These are phyloP conservation scores for Quercus phellos DNA, from an alignment of 331 rosid genomes.

Conservation along the genomic window DNA sequence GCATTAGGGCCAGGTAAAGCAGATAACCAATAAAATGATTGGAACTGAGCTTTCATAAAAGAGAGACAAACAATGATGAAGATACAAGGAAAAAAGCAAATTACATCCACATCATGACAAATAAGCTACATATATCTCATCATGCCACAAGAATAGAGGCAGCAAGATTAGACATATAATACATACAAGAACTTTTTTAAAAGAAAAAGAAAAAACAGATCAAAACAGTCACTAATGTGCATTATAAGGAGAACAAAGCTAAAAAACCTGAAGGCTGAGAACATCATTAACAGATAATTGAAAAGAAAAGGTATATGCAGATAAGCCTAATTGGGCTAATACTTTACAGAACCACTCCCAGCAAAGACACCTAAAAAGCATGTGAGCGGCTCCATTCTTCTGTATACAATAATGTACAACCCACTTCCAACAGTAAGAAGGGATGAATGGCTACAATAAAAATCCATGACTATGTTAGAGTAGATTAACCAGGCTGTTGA, in stretches of 20 bases:
- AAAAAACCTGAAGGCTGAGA: slow-evolving; percentile 33
- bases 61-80: background rate
- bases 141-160: background rate
- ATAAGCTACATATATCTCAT: slow-evolving; percentile 1
- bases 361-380: slow-evolving; percentile 49
- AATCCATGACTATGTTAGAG: slow-evolving; percentile 55
- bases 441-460: slow-evolving; percentile 36
- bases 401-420: slow-evolving; percentile 89
- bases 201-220: slow-evolving; percentile 24
- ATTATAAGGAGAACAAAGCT: slow-evolving; percentile 24
- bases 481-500: slow-evolving; percentile 33
- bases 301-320: slow-evolving; percentile 54
- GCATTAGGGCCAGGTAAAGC: background rate
- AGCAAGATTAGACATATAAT: slow-evolving; percentile 20
- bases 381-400: slow-evolving; percentile 66
- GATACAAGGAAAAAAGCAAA: background rate
- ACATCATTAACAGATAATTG: slow-evolving; percentile 41
- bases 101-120: slow-evolving; percentile 11
- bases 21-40: background rate
- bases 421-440: slow-evolving; percentile 54
- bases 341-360: slow-evolving; percentile 76
- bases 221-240: slow-evolving; percentile 27
- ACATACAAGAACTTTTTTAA: slow-evolving; percentile 19
- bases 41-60: background rate
- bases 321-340: slow-evolving; percentile 50